Evolutionary conservation across 1,139 yeast species (phyloP), one percentile per base, ranked within the genome.

Genomic region (Eremothecium sinecaudum): DNA sequence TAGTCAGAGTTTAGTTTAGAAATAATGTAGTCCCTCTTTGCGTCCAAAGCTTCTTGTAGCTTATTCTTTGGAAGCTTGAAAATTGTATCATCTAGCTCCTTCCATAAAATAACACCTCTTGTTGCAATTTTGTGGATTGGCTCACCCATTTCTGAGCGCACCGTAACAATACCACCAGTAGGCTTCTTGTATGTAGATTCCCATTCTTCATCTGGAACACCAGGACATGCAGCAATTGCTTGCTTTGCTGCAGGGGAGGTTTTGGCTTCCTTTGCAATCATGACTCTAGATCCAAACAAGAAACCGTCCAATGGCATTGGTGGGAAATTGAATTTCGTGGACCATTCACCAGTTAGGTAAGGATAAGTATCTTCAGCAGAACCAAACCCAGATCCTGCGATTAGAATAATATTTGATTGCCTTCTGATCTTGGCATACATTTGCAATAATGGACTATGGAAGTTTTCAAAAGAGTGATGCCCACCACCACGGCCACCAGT

Each of bases 401-500:
- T 75, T 53, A 90, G 72, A 40, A 87, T 71, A 51, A 90, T 83
- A 67, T 90, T 90, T 32, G 83, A 58, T 54, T 87, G 80, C 64
- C 86, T 81, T 74, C 99, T 82, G 55, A 90, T 81, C 68, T 82
- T 81, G 48, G 94, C 70, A 65, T 90, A 90, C 90, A 87, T 90
- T 62, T 84, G 95, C 56, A 90, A 67, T 51, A 90, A 74, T 50
- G 98, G 98, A 56, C 87, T 90, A 62, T 90, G 98, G 92, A 87
- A 86, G 66, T 90, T 98, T 70, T 90, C 99, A 58, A 78, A 90
- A 38, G 97, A 87, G 64, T 90, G 99, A 62, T 90, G 99, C 57
- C 99, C 99, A 73, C 99, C 99, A 67, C 96, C 99, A 74, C 99
- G 87, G 62, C 99, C 99, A 73, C 97, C 98, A 45, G 99, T 90